Percentiles rank a stretch among this genome's conserved stretches.
These are phyloP conservation scores for Coniferiporia sulphurascens DNA, from an alignment of 1,284 basidiomycete genomes.

Conservation along the genomic window DNA sequence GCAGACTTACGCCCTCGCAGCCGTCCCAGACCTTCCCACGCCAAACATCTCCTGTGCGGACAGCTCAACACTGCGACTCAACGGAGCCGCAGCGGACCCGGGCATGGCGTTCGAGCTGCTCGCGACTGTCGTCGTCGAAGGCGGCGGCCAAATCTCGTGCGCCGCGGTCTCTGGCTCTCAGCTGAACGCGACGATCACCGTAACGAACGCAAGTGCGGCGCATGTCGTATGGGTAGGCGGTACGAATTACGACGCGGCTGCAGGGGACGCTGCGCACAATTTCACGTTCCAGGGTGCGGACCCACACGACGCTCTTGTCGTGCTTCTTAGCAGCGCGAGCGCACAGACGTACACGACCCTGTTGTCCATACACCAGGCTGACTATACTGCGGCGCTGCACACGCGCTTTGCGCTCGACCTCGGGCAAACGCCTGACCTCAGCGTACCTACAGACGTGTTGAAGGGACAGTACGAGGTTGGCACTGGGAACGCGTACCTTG, in stretches of 20 bases:
- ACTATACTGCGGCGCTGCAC: slow-evolving; percentile 40
- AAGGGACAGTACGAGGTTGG: slow-evolving; percentile 47
- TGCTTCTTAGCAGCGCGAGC: slow-evolving; percentile 33
- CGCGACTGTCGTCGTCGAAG: slow-evolving; percentile 38
- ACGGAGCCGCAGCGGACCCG: slow-evolving; percentile 44
- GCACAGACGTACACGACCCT: slow-evolving; percentile 31
- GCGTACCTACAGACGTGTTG: slow-evolving; percentile 54
- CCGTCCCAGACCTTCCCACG: slow-evolving; percentile 44
- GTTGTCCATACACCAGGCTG: slow-evolving; percentile 44
- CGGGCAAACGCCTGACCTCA: slow-evolving; percentile 50
- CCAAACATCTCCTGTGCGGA: slow-evolving; percentile 61
- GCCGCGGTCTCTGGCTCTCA: slow-evolving; percentile 25
- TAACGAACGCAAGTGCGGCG: slow-evolving; percentile 41
- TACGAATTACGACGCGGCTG: slow-evolving; percentile 60
- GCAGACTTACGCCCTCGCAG: slow-evolving; percentile 45
- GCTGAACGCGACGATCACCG: slow-evolving; percentile 51
- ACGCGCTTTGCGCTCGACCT: slow-evolving; percentile 51
- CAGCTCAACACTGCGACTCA: slow-evolving; percentile 48
- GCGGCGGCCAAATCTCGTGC: slow-evolving; percentile 31
- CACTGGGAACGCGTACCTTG: slow-evolving; percentile 57
- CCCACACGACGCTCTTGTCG: slow-evolving; percentile 47
- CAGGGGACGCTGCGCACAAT: slow-evolving; percentile 47
- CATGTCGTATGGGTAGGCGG: slow-evolving; percentile 68
- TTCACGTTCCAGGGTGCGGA: slow-evolving; percentile 63
- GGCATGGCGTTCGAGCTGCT: slow-evolving; percentile 71